A percentile compares a stretch with the other conserved stretches of the same genome.
Conservation (phyloP, 2,329 filamentous ascomycete genomes). For the Mariannaea sp. region DNA sequence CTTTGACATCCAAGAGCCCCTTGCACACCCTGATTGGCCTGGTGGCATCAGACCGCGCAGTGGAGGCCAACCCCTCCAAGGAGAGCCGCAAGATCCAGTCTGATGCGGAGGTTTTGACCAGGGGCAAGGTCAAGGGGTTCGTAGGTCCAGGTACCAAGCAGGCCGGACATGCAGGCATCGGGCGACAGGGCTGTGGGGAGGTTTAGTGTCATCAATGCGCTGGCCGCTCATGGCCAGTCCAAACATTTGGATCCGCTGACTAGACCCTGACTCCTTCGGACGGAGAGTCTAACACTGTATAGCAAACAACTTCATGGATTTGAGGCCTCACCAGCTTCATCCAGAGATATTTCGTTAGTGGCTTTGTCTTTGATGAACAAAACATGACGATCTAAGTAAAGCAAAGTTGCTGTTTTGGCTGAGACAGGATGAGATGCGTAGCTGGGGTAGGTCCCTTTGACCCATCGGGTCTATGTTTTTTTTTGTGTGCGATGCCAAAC, state of each 20-base stretch:
- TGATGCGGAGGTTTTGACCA: conserved; percentile 32
- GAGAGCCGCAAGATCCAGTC: conserved; percentile 40
- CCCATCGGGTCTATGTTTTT: background rate
- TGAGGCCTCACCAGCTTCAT: conserved; percentile 10
- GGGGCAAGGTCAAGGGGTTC: conserved; percentile 30
- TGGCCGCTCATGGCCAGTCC: conserved; percentile 34
- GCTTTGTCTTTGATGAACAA: conserved; percentile 1
- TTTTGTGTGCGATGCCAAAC: background rate
- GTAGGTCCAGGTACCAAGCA: conserved; percentile 13
- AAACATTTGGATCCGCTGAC: conserved; percentile 30
- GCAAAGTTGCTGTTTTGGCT: background rate
- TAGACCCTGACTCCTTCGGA: no score
- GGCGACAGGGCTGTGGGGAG: conserved; percentile 26
- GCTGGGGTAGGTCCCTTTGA: background rate
- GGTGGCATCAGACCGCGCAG: no score
- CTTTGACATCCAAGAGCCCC: conserved; percentile 24
- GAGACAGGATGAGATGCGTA: background rate
- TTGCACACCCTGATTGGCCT: no score
- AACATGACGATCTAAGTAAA: background rate
- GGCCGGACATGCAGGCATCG: no score
- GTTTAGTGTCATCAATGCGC: conserved; percentile 30
- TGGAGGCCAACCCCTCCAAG: conserved; percentile 16
- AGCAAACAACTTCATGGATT: no score
- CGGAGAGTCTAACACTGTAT: no score
- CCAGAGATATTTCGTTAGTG: conserved; percentile 6